Evolutionary conservation across 805 yeast species (phyloP), one percentile per base, ranked within the genome.

Genomic region (Metschnikowia vanudenii): DNA sequence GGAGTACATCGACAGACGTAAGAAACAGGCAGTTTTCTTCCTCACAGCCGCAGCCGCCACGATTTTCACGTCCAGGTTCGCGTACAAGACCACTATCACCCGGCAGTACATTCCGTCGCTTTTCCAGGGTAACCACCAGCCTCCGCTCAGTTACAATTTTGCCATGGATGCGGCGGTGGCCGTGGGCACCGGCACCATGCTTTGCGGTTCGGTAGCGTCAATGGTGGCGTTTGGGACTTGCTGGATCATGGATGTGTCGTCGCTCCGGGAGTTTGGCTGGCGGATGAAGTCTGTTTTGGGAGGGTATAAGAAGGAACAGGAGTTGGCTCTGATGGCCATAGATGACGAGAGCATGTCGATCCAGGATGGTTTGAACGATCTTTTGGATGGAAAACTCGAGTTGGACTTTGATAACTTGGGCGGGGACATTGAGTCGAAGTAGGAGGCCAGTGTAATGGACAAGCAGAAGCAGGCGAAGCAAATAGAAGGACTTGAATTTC

Each of bases 141-240:
- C 95, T 2, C 96, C 96, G 4, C 74, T 81, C n/a, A 59, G 73
- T 34, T 85, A 84, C 59, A 84, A 86, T 26, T 82, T 87, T 61
- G 81, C 87, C 51, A 79, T 81, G 45, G 96, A 90, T 62, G 96
- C 96, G 1, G 79, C 88, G 29, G 81, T 82, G 34, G 97, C 97
- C 0, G 88, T 91, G 2, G 80, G 84, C 0, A 84, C 87, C 34
- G 95, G 96, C 1, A 80, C 96, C 0, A 66, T 85, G 39, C 68
- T 91, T 14, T 87, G 96, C 2, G 75, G 82, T 0, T 77, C 89
- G 1, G 79, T 88, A 0, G 77, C 85, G 56, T 78, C 88, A 1
- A 87, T 88, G 88, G 65, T 80, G 4, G 70, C 82, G 1, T 78
- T 87, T 33, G 95, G 96, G 2, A 73, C 81, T 2, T 82, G 88